Evolutionary conservation across 1,284 basidiomycete species (phyloP).

Genomic region (Pseudozyma pruni): DNA sequence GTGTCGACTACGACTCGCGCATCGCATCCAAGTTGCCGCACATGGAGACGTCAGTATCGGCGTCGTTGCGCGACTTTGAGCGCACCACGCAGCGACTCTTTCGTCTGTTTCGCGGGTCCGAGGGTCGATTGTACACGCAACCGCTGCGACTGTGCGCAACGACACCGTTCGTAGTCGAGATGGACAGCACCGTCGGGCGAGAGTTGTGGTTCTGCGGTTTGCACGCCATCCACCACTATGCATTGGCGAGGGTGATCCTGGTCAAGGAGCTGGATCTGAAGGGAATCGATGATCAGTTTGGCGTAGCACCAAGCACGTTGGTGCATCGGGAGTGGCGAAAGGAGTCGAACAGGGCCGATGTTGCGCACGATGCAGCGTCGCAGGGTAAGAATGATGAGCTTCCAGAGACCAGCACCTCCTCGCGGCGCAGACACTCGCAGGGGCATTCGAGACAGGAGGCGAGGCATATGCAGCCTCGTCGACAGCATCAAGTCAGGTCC

Average conservation of each 20-base stretch:
- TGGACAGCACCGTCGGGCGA: conserved; percentile 42
- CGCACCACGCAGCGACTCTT: conserved; percentile 27
- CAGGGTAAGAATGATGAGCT: conserved; percentile 16
- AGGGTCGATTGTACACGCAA: conserved; percentile 35
- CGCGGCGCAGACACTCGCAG: conserved; percentile 4
- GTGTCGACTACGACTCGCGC: conserved; percentile 59
- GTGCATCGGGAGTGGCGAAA: conserved; percentile 49
- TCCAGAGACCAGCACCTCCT: not conserved
- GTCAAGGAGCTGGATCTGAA: conserved; percentile 52
- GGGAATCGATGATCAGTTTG: conserved; percentile 52
- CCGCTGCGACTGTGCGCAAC: conserved; percentile 52
- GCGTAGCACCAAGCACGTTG: conserved; percentile 62
- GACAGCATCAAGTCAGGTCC: conserved; percentile 15
- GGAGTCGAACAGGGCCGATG: conserved; percentile 30
- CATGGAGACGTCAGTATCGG: conserved; percentile 44
- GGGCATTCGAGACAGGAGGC: conserved; percentile 1
- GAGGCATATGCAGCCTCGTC: not conserved
- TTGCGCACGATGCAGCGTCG: conserved; percentile 9
- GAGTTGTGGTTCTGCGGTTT: conserved; percentile 63
- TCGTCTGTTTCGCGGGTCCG: conserved; percentile 27
- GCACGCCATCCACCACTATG: conserved; percentile 65
- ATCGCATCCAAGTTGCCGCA: conserved; percentile 27
- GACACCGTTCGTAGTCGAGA: conserved; percentile 53
- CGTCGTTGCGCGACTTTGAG: conserved; percentile 48
- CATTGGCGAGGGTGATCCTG: conserved; percentile 59